phyloP scores from a whole-genome alignment of 139 green algal species.

The Tetraselmis chui region DNA sequence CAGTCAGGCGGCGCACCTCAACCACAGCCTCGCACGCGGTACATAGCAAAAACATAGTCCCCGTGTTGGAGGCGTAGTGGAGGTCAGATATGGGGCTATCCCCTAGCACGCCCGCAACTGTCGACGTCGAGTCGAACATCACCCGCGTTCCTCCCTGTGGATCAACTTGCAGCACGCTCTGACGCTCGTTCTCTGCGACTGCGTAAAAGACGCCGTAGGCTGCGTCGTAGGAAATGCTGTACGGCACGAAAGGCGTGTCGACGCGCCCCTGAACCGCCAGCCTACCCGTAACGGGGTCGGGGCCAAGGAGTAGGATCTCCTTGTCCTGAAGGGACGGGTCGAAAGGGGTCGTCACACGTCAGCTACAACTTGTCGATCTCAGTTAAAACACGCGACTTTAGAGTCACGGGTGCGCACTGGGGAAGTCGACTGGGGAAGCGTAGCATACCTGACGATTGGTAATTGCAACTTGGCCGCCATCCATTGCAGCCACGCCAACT shows the following conservation, averaged over 20 bases:
- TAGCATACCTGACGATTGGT: not conserved
- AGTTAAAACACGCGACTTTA: no score
- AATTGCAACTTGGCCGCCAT: not conserved
- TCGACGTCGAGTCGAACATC: not conserved
- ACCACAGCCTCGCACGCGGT: not conserved
- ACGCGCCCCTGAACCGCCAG: not conserved
- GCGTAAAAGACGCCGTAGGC: not conserved
- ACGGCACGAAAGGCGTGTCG: not conserved
- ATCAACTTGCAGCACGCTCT: not conserved
- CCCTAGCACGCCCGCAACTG: not conserved
- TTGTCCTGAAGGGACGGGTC: not conserved
- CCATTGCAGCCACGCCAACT: not conserved
- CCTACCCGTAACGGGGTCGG: not conserved
- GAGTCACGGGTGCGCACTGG: not conserved
- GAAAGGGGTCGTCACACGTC: not conserved
- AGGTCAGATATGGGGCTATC: not conserved
- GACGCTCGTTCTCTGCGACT: not conserved
- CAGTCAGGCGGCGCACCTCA: not conserved
- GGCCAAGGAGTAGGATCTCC: not conserved
- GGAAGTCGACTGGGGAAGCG: not conserved
- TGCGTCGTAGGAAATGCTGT: not conserved
- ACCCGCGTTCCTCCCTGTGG: not conserved
- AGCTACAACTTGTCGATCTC: not conserved
- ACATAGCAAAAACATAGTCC: not conserved
- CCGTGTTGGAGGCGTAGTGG: not conserved